Percentiles rank a stretch among this genome's conserved stretches.
Conservation (phyloP, 2,329 filamentous ascomycete genomes). For the Coniochaeta hoffmannii region DNA sequence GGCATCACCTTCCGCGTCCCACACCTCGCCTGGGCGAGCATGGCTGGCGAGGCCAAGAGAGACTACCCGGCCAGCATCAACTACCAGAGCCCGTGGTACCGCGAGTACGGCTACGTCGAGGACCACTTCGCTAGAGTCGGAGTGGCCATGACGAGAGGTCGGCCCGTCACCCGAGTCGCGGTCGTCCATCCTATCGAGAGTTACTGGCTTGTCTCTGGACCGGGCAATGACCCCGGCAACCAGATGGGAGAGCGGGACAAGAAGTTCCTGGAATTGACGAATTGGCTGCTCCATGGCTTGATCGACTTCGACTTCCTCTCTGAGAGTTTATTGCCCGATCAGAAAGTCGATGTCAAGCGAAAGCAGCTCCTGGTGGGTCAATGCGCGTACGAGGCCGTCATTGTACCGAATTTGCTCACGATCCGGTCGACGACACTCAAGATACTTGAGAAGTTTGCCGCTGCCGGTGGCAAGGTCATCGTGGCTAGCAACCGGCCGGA, state of each 20-base stretch:
- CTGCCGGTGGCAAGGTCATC: conserved; percentile 15
- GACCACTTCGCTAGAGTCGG: conserved; percentile 23
- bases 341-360: not conserved
- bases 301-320: conserved; percentile 26
- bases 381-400: conserved; percentile 22
- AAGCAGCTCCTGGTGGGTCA: conserved; percentile 15
- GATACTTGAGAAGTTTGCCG: conserved; percentile 15
- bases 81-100: conserved; percentile 25
- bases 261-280: conserved; percentile 18
- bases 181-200: conserved; percentile 26
- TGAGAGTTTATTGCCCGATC: conserved; percentile 19
- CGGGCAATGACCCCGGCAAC: conserved; percentile 11
- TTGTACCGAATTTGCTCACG: conserved; percentile 22
- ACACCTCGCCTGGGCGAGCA: conserved; percentile 23
- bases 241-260: conserved; percentile 14
- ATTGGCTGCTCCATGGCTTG: conserved; percentile 20
- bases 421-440: conserved; percentile 21
- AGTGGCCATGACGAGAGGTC: conserved; percentile 21
- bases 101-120: conserved; percentile 22
- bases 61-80: conserved; percentile 23
- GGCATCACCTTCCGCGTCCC: conserved; percentile 24
- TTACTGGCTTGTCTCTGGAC: conserved; percentile 24
- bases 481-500: conserved; percentile 15
- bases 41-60: conserved; percentile 24
- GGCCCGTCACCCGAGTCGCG: conserved; percentile 19